A percentile compares a stretch with the other conserved stretches of the same genome.
Evolutionary conservation across 1,284 basidiomycete species (phyloP).

Genomic region (Testicularia cyperi): DNA sequence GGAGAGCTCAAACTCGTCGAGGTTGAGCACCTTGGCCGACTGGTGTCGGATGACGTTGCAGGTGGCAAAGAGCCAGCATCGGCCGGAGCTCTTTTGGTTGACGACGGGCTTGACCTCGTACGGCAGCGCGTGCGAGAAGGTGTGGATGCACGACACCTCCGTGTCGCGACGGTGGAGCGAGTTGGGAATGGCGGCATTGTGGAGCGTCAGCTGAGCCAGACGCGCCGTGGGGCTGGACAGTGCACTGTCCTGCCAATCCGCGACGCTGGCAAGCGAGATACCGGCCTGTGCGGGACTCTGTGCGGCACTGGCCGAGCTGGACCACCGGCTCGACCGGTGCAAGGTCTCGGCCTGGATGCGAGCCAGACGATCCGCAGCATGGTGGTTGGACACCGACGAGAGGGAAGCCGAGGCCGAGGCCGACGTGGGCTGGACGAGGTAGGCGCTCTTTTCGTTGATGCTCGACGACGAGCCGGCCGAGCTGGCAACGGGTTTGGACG

Average conservation of each 20-base stretch:
- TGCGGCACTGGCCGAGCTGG: background rate
- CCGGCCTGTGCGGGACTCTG: slow-evolving; percentile 3
- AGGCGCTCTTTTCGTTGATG: background rate
- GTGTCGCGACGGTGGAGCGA: slow-evolving; percentile 71
- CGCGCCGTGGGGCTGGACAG: slow-evolving; percentile 66
- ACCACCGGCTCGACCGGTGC: slow-evolving; percentile 1
- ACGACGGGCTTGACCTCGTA: slow-evolving; percentile 74
- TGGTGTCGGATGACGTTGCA: slow-evolving; percentile 78
- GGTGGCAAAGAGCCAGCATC: slow-evolving; percentile 47
- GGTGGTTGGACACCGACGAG: slow-evolving; percentile 9
- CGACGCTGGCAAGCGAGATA: slow-evolving; percentile 24
- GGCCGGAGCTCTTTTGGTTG: slow-evolving; percentile 71
- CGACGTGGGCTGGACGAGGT: background rate
- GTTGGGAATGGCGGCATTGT: slow-evolving; percentile 71
- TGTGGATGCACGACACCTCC: slow-evolving; percentile 70
- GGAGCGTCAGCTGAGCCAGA: slow-evolving; percentile 78
- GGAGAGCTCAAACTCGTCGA: slow-evolving; percentile 84
- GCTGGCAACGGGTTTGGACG: background rate
- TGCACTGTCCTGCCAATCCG: slow-evolving; percentile 33
- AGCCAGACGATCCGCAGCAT: slow-evolving; percentile 38
- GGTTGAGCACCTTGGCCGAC: slow-evolving; percentile 79
- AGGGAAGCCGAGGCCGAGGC: background rate
- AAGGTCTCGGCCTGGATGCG: slow-evolving; percentile 40
- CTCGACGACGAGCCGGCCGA: background rate
- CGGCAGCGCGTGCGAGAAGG: slow-evolving; percentile 80